Conservation (phyloP, 1,284 basidiomycete species). For the Moesziomyces globuligerus region DNA sequence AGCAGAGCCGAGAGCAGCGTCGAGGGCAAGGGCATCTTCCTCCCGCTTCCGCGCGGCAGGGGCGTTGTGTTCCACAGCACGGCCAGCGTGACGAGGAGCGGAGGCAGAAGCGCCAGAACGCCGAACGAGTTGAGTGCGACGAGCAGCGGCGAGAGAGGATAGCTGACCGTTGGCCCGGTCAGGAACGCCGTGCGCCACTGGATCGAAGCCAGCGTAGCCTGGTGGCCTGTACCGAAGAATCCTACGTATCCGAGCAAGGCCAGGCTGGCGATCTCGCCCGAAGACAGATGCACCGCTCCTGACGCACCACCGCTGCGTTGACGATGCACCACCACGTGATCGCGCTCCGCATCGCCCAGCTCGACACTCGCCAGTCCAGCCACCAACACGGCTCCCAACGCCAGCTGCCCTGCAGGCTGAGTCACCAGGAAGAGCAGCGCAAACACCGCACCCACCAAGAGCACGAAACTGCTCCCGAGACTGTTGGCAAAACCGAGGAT, state of each 20-base stretch:
- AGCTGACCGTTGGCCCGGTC: conserved; percentile 73
- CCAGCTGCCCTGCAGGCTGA: conserved; percentile 84
- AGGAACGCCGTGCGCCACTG: conserved; percentile 95
- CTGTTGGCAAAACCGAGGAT: conserved; percentile 90
- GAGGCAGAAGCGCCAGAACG: conserved; percentile 74
- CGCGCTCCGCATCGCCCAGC: conserved; percentile 58
- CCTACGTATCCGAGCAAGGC: conserved; percentile 69
- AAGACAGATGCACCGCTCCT: conserved; percentile 9
- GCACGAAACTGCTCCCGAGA: conserved; percentile 84
- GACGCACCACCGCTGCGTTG: not conserved
- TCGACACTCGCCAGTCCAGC: conserved; percentile 67
- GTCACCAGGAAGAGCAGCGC: conserved; percentile 75
- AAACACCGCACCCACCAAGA: conserved; percentile 80
- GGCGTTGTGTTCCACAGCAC: conserved; percentile 89
- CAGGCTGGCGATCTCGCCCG: conserved; percentile 37
- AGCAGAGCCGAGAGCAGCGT: conserved; percentile 71
- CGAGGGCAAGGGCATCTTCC: conserved; percentile 19
- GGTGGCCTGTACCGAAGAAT: conserved; percentile 92
- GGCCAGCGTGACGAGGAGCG: conserved; percentile 77
- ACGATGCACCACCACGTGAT: conserved; percentile 29
- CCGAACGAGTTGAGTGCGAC: conserved; percentile 85
- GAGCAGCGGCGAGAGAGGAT: conserved; percentile 81
- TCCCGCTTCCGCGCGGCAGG: conserved; percentile 15
- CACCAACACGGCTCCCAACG: conserved; percentile 75
- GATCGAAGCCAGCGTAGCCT: conserved; percentile 85